Percentiles rank a stretch among this genome's conserved stretches.
Evolutionary conservation across 176 grass and related monocot species (phyloP).

Genomic region (Juncus inflexus): DNA sequence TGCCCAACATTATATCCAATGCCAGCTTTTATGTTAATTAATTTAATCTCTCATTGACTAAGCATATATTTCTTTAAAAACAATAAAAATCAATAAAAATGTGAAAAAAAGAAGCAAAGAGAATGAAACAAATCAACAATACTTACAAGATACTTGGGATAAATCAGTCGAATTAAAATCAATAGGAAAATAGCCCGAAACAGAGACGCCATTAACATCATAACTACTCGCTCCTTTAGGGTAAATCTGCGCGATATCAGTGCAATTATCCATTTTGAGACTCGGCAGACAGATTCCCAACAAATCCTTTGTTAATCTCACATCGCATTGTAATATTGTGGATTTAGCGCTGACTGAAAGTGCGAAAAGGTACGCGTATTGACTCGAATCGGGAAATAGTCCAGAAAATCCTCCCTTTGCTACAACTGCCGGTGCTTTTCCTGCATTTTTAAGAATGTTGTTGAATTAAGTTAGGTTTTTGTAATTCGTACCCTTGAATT

Average conservation of each 20-base stretch:
- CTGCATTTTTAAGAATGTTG: slow-evolving; percentile 29
- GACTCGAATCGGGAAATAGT: slow-evolving; percentile 73
- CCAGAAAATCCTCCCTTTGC: slow-evolving; percentile 86
- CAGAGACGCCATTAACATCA: slow-evolving; percentile 47
- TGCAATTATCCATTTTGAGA: slow-evolving; percentile 69
- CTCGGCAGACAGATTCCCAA: slow-evolving; percentile 68
- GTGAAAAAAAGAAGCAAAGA: background rate
- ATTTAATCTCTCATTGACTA: no score
- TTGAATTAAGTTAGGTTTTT: slow-evolving; percentile 11
- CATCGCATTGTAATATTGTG: slow-evolving; percentile 64
- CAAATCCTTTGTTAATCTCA: slow-evolving; percentile 64
- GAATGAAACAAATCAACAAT: background rate
- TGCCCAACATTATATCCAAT: no score
- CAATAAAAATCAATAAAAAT: no score
- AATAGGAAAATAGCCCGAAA: slow-evolving; percentile 60
- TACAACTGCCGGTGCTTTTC: slow-evolving; percentile 54
- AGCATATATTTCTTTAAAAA: no score
- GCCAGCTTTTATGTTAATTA: background rate
- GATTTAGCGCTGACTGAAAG: slow-evolving; percentile 31
- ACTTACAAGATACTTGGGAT: slow-evolving; percentile 45
- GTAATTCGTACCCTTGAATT: background rate
- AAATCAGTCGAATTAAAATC: slow-evolving; percentile 53
- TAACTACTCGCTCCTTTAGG: slow-evolving; percentile 39
- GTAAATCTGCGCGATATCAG: slow-evolving; percentile 36
- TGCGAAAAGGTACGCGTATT: slow-evolving; percentile 38